Evolutionary conservation across 306 rosid species (phyloP).

Genomic region (Castanea crenata): DNA sequence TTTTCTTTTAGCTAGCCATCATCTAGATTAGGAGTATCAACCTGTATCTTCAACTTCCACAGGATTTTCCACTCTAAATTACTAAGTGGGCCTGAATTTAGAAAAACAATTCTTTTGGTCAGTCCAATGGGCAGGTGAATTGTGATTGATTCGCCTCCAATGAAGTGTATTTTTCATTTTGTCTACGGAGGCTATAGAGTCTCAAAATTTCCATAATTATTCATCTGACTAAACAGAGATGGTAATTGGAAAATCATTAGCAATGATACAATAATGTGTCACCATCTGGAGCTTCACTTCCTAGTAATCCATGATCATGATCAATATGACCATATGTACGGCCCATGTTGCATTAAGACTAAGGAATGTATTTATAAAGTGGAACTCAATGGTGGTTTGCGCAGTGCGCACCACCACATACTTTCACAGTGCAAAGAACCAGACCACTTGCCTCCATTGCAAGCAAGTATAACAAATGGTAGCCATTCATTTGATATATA

Average conservation of each 20-base stretch:
- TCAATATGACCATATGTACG: slow-evolving; percentile 7
- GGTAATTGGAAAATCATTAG: neutral
- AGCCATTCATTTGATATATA: neutral
- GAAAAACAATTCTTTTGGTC: too few species aligned
- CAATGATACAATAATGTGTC: slow-evolving; percentile 3
- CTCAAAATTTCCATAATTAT: too few species aligned
- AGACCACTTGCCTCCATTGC: slow-evolving; percentile 3
- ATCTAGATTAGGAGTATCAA: too few species aligned
- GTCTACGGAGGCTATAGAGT: too few species aligned
- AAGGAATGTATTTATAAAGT: slow-evolving; percentile 3
- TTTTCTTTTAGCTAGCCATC: too few species aligned
- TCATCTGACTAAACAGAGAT: too few species aligned
- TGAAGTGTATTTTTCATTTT: too few species aligned
- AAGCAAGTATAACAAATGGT: neutral
- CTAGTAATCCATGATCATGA: slow-evolving; percentile 2
- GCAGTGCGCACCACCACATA: neutral
- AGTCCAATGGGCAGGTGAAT: too few species aligned
- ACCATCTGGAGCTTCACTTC: neutral
- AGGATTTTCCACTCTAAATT: too few species aligned
- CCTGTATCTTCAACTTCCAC: too few species aligned
- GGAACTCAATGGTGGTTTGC: slow-evolving; percentile 8
- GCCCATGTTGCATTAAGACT: slow-evolving; percentile 14
- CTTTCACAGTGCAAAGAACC: slow-evolving; percentile 16
- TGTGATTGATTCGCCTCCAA: too few species aligned
- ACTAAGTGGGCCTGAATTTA: too few species aligned